Evolutionary conservation across 192 early-diverging fungal genomes (phyloP), one percentile per base, ranked within the genome.

Genomic region (Coemansia sp.): DNA sequence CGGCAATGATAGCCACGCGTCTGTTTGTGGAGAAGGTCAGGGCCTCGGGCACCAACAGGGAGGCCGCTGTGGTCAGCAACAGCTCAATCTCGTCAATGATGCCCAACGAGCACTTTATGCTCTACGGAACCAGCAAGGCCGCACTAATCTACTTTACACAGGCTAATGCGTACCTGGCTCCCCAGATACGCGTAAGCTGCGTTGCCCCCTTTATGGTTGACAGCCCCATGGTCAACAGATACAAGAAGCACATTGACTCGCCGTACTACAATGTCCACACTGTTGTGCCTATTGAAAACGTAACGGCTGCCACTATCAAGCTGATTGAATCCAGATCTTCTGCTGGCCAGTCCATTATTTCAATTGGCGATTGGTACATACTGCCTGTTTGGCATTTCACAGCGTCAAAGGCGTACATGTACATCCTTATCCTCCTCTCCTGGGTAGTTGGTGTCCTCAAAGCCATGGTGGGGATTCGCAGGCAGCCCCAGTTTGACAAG

Each of bases 91-190:
- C 74, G 10, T 69, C 69, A 6, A 56, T 76, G 47, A 38, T 76
- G 43, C 74, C 74, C 42, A 66, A 61, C 11, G 42, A 66, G 0
- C 64, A 69, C 1, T 44, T 65, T 38, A 65, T 71, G 56, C 65
- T 76, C 0, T 76, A 71, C n/a, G 74, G 74, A 41, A 69, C 74
- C 7, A 65, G 69, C 4, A 70, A 67, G 26, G 74, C 74, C 0
- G 74, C 64, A 4, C 48, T 76, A 42, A 76, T 76, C 16, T 69
- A 76, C 53, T 76, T 76, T 47, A 70, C 74, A 0, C 64, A 76
- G 54, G 74, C 74, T 0, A 58, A 53, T 12, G 53, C 54, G 19
- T 61, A 61, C 11, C 47, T 64, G 59, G 63, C 64, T 4, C 60
- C 63, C 5, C 40, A 56, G 23, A 56, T 76, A 15, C 64, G 74